Conservation (phyloP, 106 monocot genomes). For the Amphibolis antarctica region DNA sequence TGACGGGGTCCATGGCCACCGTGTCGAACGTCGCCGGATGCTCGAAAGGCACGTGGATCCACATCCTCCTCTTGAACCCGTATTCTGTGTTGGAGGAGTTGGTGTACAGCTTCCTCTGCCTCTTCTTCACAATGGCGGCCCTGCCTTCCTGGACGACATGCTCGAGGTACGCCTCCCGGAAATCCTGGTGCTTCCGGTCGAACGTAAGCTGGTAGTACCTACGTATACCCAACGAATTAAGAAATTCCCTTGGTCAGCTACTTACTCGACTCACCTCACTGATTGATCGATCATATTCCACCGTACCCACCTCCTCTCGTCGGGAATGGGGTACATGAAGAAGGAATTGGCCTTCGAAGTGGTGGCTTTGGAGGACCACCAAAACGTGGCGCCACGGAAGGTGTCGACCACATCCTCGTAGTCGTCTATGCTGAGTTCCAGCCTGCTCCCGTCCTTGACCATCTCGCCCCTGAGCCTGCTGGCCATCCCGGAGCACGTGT, state of each 20-base stretch:
- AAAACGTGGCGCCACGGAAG: slow-evolving; percentile 10
- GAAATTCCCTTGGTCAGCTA: too few species aligned
- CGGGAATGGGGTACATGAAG: background rate
- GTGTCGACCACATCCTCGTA: slow-evolving; percentile 19
- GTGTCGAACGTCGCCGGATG: slow-evolving; percentile 29
- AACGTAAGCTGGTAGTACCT: slow-evolving; percentile 20
- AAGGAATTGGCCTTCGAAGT: background rate
- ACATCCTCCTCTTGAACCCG: background rate
- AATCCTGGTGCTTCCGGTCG: slow-evolving; percentile 9
- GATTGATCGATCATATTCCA: too few species aligned
- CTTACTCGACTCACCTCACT: too few species aligned
- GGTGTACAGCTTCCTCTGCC: slow-evolving; percentile 26
- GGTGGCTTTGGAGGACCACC: slow-evolving; percentile 1
- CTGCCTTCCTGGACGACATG: slow-evolving; percentile 9
- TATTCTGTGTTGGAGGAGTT: background rate
- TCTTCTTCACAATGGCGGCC: slow-evolving; percentile 1
- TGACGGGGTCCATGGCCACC: slow-evolving; percentile 15
- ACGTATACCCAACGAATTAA: too few species aligned
- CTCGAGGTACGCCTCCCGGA: background rate
- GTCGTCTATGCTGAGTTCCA: slow-evolving; percentile 35
- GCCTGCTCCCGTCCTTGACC: slow-evolving; percentile 13
- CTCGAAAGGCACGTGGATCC: slow-evolving; percentile 22
- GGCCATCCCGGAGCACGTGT: slow-evolving; percentile 21
- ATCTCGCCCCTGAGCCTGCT: slow-evolving; percentile 36
- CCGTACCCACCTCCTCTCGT: slow-evolving; percentile 13